Evolutionary conservation across 805 yeast genomes (phyloP).

Genomic region (Candida railenensis): DNA sequence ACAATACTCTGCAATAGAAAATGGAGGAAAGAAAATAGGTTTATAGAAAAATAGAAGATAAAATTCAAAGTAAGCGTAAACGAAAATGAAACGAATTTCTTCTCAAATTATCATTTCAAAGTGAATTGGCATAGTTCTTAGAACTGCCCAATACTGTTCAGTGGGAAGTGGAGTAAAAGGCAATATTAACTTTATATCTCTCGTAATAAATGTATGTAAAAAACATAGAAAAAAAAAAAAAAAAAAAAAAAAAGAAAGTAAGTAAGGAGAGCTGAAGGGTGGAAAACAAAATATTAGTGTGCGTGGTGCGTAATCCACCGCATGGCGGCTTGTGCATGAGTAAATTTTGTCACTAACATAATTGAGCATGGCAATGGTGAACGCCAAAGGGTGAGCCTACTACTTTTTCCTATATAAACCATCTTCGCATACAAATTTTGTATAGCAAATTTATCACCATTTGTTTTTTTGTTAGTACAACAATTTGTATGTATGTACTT

Average conservation of each 20-base stretch:
- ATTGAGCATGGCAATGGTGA: constrained; percentile 14
- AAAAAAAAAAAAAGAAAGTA: too few relatives aligned
- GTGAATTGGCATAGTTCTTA: too few relatives aligned
- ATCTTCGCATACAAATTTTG: constrained; percentile 7
- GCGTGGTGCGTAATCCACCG: constrained; percentile 5
- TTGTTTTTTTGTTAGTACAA: constrained; percentile 6
- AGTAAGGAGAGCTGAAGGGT: neutral
- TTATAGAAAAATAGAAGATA: too few relatives aligned
- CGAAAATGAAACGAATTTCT: too few relatives aligned
- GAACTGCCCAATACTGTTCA: too few relatives aligned
- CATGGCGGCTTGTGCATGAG: constrained; percentile 5
- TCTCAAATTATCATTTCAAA: too few relatives aligned
- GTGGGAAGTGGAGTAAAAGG: neutral
- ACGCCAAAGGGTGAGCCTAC: constrained; percentile 5
- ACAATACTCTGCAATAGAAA: too few relatives aligned
- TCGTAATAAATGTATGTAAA: neutral
- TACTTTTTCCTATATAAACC: constrained; percentile 8
- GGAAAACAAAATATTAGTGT: neutral
- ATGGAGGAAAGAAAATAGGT: too few relatives aligned
- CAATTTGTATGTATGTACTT: constrained; percentile 7
- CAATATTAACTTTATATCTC: neutral
- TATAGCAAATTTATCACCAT: constrained; percentile 3
- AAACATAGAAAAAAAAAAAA: too few relatives aligned
- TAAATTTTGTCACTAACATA: constrained; percentile 14
- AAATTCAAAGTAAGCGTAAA: too few relatives aligned